A percentile compares a stretch with the other conserved stretches of the same genome.
Conservation (phyloP, 106 monocot species). For the Cymbidium sinense region DNA sequence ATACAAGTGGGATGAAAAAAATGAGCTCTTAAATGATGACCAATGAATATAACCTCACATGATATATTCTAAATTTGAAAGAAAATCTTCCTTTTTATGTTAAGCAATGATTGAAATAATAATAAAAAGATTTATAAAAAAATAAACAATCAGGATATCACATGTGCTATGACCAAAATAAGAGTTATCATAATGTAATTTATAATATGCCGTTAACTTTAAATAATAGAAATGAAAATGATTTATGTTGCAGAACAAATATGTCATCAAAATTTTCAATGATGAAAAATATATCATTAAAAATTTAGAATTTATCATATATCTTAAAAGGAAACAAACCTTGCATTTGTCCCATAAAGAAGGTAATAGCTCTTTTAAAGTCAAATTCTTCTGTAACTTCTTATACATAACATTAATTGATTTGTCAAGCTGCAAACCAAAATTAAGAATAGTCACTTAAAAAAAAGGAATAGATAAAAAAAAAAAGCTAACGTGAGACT, state of each 20-base stretch:
- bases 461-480: background rate
- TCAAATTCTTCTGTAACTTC: conserved; percentile 86
- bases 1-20: too few species aligned
- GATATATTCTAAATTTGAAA: too few species aligned
- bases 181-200: too few species aligned
- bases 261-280: background rate
- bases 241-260: background rate
- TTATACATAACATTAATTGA: conserved; percentile 62
- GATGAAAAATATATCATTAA: background rate
- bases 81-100: too few species aligned
- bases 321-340: conserved; percentile 30
- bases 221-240: background rate
- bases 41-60: too few species aligned
- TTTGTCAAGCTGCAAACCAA: conserved; percentile 68
- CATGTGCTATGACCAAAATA: too few species aligned
- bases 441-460: background rate
- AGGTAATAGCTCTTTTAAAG: conserved; percentile 80
- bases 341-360: conserved; percentile 98
- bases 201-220: too few species aligned
- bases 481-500: background rate
- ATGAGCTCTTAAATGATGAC: too few species aligned
- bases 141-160: too few species aligned
- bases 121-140: too few species aligned
- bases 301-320: background rate
- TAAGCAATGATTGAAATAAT: too few species aligned